A percentile compares a stretch with the other conserved stretches of the same genome.
Evolutionary conservation across 2,329 filamentous ascomycete species (phyloP).

Genomic region (Scedosporium dehoogii): DNA sequence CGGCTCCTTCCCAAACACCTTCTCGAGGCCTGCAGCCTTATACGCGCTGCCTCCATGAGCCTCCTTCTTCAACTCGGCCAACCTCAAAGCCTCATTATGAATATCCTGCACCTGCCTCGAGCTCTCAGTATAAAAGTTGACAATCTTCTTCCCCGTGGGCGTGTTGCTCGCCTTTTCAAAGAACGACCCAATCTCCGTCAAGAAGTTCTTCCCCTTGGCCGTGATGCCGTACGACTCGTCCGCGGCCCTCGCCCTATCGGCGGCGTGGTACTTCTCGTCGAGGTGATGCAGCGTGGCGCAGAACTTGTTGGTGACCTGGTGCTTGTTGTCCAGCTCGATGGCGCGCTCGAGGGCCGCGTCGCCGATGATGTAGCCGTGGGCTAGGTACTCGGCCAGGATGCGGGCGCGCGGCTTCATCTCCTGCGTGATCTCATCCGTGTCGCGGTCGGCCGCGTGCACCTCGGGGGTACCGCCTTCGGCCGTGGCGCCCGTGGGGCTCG

Average conservation of each 20-base stretch:
- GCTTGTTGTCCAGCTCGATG: constrained; percentile 80
- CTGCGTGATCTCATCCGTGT: constrained; percentile 67
- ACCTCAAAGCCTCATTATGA: constrained; percentile 77
- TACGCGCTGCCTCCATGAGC: constrained; percentile 49
- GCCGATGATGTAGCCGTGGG: constrained; percentile 81
- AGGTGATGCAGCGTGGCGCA: constrained; percentile 64
- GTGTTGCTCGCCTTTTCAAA: constrained; percentile 88
- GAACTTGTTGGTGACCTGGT: constrained; percentile 77
- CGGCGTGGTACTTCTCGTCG: constrained; percentile 78
- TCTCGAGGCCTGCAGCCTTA: constrained; percentile 48
- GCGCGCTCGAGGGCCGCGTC: constrained; percentile 68
- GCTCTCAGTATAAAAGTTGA: constrained; percentile 75
- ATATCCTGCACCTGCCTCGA: constrained; percentile 90
- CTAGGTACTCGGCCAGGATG: constrained; percentile 92
- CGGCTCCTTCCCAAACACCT: constrained; percentile 42
- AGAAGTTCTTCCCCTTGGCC: constrained; percentile 55
- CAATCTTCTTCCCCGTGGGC: constrained; percentile 79
- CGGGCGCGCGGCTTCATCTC: constrained; percentile 94
- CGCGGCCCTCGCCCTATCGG: constrained; percentile 72
- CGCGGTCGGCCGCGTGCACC: constrained; percentile 44
- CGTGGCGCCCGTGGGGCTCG: constrained; percentile 55
- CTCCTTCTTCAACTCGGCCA: constrained; percentile 78
- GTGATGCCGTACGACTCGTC: constrained; percentile 79
- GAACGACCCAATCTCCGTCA: constrained; percentile 68
- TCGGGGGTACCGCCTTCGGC: constrained; percentile 49